Conservation (phyloP, 2,329 filamentous ascomycete genomes). For the Aspergillus caelatus region DNA sequence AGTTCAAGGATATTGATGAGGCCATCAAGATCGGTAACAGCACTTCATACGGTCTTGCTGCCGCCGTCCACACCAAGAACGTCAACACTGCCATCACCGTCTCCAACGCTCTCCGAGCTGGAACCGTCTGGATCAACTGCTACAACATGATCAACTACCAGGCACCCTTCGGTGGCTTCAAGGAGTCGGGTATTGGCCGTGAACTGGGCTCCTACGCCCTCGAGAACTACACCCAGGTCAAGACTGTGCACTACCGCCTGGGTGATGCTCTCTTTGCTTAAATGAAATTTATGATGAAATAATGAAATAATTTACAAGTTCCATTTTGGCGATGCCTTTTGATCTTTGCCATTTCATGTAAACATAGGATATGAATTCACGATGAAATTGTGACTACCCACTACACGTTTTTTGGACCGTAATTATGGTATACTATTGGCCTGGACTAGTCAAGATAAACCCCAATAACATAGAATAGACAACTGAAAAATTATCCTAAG, state of each 20-base stretch:
- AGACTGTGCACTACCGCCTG: constrained; percentile 47
- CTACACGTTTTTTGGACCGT: neutral
- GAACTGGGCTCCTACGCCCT: constrained; percentile 53
- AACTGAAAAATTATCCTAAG: neutral
- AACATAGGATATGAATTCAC: neutral
- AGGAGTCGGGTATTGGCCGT: constrained; percentile 47
- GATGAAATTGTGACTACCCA: neutral
- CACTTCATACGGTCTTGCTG: constrained; percentile 74
- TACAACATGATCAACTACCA: constrained; percentile 68
- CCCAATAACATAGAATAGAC: neutral
- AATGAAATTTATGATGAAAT: constrained; percentile 20
- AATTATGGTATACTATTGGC: neutral
- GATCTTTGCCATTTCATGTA: neutral
- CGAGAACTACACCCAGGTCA: constrained; percentile 54
- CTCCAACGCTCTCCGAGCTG: constrained; percentile 69
- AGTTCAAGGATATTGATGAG: constrained; percentile 73
- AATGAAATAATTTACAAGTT: constrained; percentile 2
- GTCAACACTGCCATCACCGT: constrained; percentile 79
- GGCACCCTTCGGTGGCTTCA: constrained; percentile 49
- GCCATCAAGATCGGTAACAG: constrained; percentile 71
- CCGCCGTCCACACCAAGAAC: constrained; percentile 75
- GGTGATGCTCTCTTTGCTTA: constrained; percentile 50
- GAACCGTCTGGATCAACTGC: constrained; percentile 68
- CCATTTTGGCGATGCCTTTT: neutral
- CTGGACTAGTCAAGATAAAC: neutral